Percentiles rank a stretch among this genome's conserved stretches.
Evolutionary conservation across 1,139 yeast species (phyloP).

Genomic region (Zhuliangozyma parablackwelliae): DNA sequence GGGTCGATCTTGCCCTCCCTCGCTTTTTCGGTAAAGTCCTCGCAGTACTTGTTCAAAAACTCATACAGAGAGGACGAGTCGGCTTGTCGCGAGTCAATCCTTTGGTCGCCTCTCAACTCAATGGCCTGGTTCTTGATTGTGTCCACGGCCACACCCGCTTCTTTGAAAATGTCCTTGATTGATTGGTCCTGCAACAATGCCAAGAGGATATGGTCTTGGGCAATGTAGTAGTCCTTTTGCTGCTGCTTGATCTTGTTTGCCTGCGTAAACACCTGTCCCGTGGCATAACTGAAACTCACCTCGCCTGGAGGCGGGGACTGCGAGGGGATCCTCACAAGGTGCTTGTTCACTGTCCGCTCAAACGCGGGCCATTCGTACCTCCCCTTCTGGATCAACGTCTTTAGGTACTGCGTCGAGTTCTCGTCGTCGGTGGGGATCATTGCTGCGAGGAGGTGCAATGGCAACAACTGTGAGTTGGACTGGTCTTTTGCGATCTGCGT

Average conservation of each 20-base stretch:
- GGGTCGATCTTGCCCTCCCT: slow-evolving; percentile 95
- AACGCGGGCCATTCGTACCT: slow-evolving; percentile 82
- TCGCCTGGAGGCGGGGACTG: slow-evolving; percentile 86
- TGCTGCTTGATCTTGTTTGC: slow-evolving; percentile 74
- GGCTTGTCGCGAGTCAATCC: slow-evolving; percentile 91
- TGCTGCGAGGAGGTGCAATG: slow-evolving; percentile 88
- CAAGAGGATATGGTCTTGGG: slow-evolving; percentile 87
- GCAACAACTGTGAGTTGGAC: slow-evolving; percentile 75
- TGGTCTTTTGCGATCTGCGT: slow-evolving; percentile 80
- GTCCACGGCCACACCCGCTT: slow-evolving; percentile 62
- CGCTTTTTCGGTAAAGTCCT: slow-evolving; percentile 90
- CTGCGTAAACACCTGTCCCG: slow-evolving; percentile 64
- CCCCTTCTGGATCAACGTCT: slow-evolving; percentile 82
- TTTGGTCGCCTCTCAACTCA: slow-evolving; percentile 82
- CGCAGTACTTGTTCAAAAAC: slow-evolving; percentile 82
- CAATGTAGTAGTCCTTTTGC: slow-evolving; percentile 88
- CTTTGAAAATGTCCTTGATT: slow-evolving; percentile 71
- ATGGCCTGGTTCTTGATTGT: slow-evolving; percentile 77
- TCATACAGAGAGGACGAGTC: slow-evolving; percentile 85
- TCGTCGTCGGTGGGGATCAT: slow-evolving; percentile 76
- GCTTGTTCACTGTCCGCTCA: slow-evolving; percentile 75
- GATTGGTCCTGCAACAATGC: slow-evolving; percentile 79
- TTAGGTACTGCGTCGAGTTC: slow-evolving; percentile 65
- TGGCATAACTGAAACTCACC: slow-evolving; percentile 61
- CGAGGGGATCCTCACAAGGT: slow-evolving; percentile 77